phyloP scores from a whole-genome alignment of 352 stramenopile genomes.

The Globisporangium echinulatum region DNA sequence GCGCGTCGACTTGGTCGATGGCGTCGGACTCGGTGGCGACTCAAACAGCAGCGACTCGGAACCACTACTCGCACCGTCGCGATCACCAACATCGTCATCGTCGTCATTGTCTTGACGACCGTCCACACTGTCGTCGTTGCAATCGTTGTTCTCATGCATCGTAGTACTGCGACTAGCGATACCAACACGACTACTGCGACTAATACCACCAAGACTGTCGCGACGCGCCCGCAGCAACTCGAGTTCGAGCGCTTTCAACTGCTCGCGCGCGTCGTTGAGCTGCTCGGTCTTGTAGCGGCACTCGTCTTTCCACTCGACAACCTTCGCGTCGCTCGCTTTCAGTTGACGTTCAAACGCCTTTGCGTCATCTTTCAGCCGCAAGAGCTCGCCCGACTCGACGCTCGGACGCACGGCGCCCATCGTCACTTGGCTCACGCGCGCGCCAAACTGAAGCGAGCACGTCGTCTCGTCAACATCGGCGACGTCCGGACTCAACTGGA shows the following conservation, averaged over 20 bases:
- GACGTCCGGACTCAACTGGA: slow-evolving; percentile 82
- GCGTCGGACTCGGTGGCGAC: no score
- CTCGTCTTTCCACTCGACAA: slow-evolving; percentile 39
- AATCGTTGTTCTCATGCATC: no score
- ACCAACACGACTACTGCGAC: no score
- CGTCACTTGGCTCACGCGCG: slow-evolving; percentile 85
- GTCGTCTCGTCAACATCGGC: slow-evolving; percentile 83
- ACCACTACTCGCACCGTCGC: no score
- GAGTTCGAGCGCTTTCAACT: slow-evolving; percentile 34
- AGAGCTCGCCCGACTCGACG: slow-evolving; percentile 71
- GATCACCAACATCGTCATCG: no score
- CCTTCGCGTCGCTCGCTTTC: slow-evolving; percentile 19
- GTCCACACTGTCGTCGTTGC: no score
- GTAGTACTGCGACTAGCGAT: no score
- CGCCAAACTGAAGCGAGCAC: slow-evolving; percentile 87
- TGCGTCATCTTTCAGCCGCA: slow-evolving; percentile 67
- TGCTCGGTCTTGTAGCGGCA: slow-evolving; percentile 43
- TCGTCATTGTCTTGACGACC: no score
- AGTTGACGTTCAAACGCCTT: slow-evolving; percentile 33
- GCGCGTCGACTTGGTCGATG: no score
- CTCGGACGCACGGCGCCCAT: slow-evolving; percentile 80
- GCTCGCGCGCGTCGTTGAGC: slow-evolving; percentile 30
- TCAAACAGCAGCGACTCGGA: no score
- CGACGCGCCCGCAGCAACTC: slow-evolving; percentile 18
- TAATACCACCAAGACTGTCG: no score